A percentile compares a stretch with the other conserved stretches of the same genome.
These are phyloP conservation scores for Xylariaceae sp. DNA, from an alignment of 2,329 filamentous ascomycete species.

Conservation along the genomic window DNA sequence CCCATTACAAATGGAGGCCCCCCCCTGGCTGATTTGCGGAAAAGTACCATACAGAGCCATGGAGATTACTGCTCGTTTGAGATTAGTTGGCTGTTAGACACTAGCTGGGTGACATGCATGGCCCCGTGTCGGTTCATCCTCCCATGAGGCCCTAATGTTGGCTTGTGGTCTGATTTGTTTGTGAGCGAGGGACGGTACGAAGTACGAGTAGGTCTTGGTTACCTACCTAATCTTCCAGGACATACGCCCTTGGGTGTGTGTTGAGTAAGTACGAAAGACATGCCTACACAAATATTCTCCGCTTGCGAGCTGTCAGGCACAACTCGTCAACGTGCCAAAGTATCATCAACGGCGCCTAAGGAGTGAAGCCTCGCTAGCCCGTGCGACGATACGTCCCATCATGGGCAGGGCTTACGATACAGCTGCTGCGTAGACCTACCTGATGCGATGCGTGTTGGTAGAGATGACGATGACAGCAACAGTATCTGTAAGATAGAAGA, in stretches of 20 bases:
- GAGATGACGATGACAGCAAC: no score
- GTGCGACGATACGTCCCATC: constrained; percentile 18
- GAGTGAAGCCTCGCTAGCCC: constrained; percentile 12
- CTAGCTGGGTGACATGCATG: constrained; percentile 25
- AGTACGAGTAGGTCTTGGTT: no score
- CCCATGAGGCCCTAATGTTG: constrained; percentile 24
- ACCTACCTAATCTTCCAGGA: no score
- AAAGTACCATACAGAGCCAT: constrained; percentile 23
- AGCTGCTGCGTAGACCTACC: not conserved
- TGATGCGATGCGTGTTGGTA: no score
- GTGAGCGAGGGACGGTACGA: not conserved
- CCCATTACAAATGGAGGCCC: not conserved
- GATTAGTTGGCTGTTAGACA: constrained; percentile 11
- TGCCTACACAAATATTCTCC: constrained; percentile 3
- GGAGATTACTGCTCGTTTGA: constrained; percentile 16
- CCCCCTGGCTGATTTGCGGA: constrained; percentile 14
- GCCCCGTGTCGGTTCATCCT: constrained; percentile 31
- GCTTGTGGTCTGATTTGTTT: constrained; percentile 21
- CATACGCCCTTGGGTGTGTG: not conserved
- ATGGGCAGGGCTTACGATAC: constrained; percentile 20
- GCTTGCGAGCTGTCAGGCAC: constrained; percentile 20
- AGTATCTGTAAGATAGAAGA: no score
- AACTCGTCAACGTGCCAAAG: constrained; percentile 19
- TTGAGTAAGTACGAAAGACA: not conserved
- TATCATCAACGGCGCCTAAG: constrained; percentile 19